Conservation (phyloP, 2,329 filamentous ascomycete genomes). For the Cordyceps pruinosa region DNA sequence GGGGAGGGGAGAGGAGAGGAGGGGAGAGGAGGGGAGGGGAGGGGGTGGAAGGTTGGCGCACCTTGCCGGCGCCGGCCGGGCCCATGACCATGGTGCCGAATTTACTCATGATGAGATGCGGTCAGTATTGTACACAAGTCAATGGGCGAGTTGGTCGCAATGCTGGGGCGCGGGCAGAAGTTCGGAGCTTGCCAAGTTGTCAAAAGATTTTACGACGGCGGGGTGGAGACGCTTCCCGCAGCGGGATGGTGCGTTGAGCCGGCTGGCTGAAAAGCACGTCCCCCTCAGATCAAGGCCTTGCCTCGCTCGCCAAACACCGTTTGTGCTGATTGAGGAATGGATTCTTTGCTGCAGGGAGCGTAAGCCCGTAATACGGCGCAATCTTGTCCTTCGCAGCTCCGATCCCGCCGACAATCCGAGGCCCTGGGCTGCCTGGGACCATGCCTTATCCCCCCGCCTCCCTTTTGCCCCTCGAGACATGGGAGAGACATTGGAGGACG, state of each 20-base stretch:
- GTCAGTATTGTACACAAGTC: background rate
- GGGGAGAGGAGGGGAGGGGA: background rate
- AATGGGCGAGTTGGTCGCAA: background rate
- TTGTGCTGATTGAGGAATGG: conserved; percentile 1
- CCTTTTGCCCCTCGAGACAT: background rate
- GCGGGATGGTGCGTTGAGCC: background rate
- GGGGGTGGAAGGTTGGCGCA: conserved; percentile 23
- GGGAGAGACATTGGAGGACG: background rate
- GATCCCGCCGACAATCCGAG: conserved; percentile 6
- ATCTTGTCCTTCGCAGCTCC: background rate
- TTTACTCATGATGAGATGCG: conserved; percentile 64
- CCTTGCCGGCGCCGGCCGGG: conserved; percentile 90
- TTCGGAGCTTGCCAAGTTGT: background rate
- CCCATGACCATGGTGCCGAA: conserved; percentile 95
- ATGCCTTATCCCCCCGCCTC: background rate
- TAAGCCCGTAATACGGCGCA: background rate
- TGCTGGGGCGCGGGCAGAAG: background rate
- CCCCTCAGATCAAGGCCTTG: no score
- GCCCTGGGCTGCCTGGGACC: background rate
- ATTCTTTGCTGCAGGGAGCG: background rate
- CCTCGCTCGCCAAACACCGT: background rate
- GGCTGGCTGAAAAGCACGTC: background rate
- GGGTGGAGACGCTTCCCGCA: background rate
- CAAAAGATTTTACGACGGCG: conserved; percentile 5
- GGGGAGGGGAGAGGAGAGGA: background rate